A percentile compares a stretch with the other conserved stretches of the same genome.
These are phyloP conservation scores for Solanum rostratum DNA, from an alignment of 257 asterid species.

Conservation along the genomic window DNA sequence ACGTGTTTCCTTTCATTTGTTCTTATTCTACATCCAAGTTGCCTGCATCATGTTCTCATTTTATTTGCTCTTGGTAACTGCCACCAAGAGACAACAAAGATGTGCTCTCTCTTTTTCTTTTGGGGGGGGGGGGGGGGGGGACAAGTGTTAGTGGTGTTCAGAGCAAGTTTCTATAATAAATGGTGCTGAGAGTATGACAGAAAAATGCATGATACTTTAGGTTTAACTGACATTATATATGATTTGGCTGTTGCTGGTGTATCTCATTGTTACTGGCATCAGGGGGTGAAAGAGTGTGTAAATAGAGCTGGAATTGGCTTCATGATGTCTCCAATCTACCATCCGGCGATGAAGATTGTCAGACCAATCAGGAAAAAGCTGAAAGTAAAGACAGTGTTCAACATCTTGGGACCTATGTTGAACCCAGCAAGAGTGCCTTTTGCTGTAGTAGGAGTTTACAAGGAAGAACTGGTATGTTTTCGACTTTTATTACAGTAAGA, in stretches of 20 bases:
- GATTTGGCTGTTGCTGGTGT: neutral
- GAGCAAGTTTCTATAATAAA: neutral
- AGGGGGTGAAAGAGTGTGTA: slow-evolving; percentile 57
- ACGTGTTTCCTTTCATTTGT: neutral
- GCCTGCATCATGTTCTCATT: neutral
- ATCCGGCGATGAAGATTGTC: slow-evolving; percentile 76
- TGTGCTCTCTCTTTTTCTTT: neutral
- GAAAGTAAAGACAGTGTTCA: slow-evolving; percentile 65
- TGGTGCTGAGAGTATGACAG: neutral
- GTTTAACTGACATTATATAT: neutral
- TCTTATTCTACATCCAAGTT: neutral
- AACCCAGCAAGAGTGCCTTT: slow-evolving; percentile 73
- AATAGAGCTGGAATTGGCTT: slow-evolving; percentile 71
- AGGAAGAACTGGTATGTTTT: slow-evolving; percentile 48
- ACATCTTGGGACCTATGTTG: slow-evolving; percentile 73
- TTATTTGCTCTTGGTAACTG: neutral
- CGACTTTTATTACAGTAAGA: neutral
- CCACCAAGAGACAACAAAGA: neutral
- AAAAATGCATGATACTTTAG: neutral
- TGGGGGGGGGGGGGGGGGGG: too few relatives aligned
- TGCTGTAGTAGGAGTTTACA: slow-evolving; percentile 75
- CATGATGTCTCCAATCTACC: slow-evolving; percentile 83
- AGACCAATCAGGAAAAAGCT: slow-evolving; percentile 69
- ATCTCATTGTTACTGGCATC: neutral
- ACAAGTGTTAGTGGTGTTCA: neutral